Evolutionary conservation across 352 stramenopile species (phyloP), one percentile per base, ranked within the genome.

Genomic region (Hyphochytrium catenoides): DNA sequence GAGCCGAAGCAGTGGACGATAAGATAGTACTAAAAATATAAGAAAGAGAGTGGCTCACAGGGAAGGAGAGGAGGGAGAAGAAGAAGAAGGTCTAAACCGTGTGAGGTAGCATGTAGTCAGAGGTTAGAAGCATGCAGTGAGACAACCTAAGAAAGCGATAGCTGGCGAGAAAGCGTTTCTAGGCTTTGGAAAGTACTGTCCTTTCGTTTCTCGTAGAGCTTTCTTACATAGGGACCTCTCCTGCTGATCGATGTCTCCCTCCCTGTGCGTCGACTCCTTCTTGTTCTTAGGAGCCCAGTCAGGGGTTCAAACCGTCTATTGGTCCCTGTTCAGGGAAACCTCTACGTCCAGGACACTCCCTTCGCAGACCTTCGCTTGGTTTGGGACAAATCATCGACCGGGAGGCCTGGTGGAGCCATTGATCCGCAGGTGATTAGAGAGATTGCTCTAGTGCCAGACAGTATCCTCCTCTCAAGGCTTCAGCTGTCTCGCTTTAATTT

Each of bases 401-500:
- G 62, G 4, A 57, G 49, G 1, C 56, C 51, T 9, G 73, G 74
- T 16, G 64, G 65, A 11, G 75, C 74, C 23, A 87, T 95, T 35
- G 85, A 97, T 52, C 71, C 87, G 34, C 78, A 95, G 43, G 30
- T 82, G 28, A n/a, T n/a, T n/a, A n/a, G n/a, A n/a, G n/a, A n/a
- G n/a, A n/a, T n/a, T n/a, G n/a, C n/a, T n/a, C n/a, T n/a, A n/a
- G n/a, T n/a, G n/a, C n/a, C n/a, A n/a, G n/a, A n/a, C n/a, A n/a
- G n/a, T n/a, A n/a, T n/a, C n/a, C n/a, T n/a, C n/a, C n/a, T n/a
- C n/a, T n/a, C n/a, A n/a, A n/a, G n/a, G n/a, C n/a, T n/a, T n/a
- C n/a, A n/a, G n/a, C n/a, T n/a, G n/a, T n/a, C n/a, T n/a, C n/a
- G n/a, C n/a, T n/a, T n/a, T n/a, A n/a, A n/a, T n/a, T n/a, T n/a